phyloP scores from a whole-genome alignment of 768 basidiomycete genomes.

The Coprinellus aureogranulatus region DNA sequence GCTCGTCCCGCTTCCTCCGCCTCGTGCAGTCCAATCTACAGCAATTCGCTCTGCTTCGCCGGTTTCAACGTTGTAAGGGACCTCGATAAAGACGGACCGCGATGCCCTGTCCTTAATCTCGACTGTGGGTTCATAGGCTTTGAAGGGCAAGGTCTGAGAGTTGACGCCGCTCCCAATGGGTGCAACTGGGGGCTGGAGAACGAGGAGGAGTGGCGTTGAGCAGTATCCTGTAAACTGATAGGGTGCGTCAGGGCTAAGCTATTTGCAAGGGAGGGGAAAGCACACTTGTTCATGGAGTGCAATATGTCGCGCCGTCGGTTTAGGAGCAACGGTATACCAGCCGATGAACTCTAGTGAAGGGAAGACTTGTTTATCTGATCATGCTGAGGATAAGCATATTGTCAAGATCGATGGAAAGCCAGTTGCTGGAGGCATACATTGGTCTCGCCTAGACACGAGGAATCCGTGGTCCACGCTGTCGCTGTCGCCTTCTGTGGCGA shows the following conservation, averaged over 20 bases:
- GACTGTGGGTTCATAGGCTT: constrained; percentile 89
- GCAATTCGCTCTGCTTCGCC: constrained; percentile 99
- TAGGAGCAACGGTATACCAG: constrained; percentile 90
- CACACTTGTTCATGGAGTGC: constrained; percentile 81
- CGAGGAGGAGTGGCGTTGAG: constrained; percentile 85
- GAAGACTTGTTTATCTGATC: constrained; percentile 93
- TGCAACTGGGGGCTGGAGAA: constrained; percentile 58
- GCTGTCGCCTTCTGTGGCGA: constrained; percentile 61
- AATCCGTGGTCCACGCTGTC: constrained; percentile 77
- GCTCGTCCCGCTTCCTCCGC: constrained; percentile 78
- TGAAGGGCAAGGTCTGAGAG: constrained; percentile 79
- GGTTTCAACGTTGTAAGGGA: constrained; percentile 86
- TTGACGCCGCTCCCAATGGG: constrained; percentile 50
- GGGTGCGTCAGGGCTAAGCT: too few species aligned
- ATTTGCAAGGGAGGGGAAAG: too few species aligned
- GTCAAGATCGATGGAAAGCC: constrained; percentile 4
- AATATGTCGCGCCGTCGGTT: constrained; percentile 73
- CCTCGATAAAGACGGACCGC: constrained; percentile 79
- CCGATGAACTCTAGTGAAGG: constrained; percentile 96
- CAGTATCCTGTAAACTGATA: constrained; percentile 78
- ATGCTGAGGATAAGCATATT: not conserved
- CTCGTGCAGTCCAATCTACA: constrained; percentile 91
- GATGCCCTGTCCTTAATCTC: constrained; percentile 79
- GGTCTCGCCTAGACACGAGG: constrained; percentile 77
- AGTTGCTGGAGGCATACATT: constrained; percentile 52